Evolutionary conservation across 495 filamentous ascomycete genomes (phyloP), one percentile per base, ranked within the genome.

Genomic region (Pyrenula aspistea): DNA sequence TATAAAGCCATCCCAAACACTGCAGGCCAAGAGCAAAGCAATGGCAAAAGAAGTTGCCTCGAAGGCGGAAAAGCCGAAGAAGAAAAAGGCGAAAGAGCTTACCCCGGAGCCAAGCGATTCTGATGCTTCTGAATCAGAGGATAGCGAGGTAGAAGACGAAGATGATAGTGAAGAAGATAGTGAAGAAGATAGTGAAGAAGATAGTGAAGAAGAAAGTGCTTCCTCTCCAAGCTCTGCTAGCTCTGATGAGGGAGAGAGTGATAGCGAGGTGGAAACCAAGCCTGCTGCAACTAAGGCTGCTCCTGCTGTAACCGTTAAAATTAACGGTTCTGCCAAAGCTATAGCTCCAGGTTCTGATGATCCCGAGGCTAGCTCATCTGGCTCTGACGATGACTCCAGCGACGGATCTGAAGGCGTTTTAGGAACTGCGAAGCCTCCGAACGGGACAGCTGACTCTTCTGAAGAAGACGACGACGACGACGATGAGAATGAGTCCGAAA

Each of bases 1-100:
- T 56, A 69, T 68, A 68, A 79, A 79, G 71, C 59, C 72, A 52
- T 67, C 74, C 58, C 66, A 73, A 68, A 64, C 59, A 24, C 70
- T 73, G 36, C 73, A 76, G 62, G 57, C 73, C 55, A 77, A 77
- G 71, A 74, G 71, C 73, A 77, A 77, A 67, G 65, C 71, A 59
- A 62, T 77, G 54, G 74, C 77, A 57, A 65, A 67, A 54, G 69
- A 76, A 56, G 61, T 72, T 20, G 72, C 68, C 50, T 52, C 67
- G 53, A 77, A 79, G 69, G 69, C 65, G 42, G 62, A 73, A 55
- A 53, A 60, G 24, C 59, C 59, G 57, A 63, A 49, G 54, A 75
- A 62, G 66, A 72, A 54, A 60, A 74, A 65, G 68, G 79, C 65
- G 61, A 77, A 72, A 72, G 76, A 67, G 67, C 74, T 65, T 65